phyloP scores from a whole-genome alignment of 805 yeast species.

The Yamadazyma nakazawae region DNA sequence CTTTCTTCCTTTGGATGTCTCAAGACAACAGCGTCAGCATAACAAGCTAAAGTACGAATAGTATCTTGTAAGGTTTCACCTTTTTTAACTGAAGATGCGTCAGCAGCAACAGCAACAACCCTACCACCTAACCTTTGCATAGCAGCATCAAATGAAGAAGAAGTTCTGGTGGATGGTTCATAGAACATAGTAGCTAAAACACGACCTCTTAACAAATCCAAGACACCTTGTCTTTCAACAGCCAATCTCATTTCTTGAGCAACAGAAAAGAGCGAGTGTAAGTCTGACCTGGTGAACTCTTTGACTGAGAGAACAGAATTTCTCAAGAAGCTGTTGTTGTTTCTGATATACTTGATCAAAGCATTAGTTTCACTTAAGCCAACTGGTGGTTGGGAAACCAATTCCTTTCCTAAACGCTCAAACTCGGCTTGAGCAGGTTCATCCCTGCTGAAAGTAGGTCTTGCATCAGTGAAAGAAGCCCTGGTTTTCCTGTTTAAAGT shows the following conservation, averaged over 20 bases:
- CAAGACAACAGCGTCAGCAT: conserved; percentile 93
- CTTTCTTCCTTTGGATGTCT: conserved; percentile 94
- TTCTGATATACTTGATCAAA: conserved; percentile 69
- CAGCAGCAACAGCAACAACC: conserved; percentile 81
- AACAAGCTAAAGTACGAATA: conserved; percentile 88
- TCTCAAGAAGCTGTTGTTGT: conserved; percentile 86
- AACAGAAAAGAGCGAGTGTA: conserved; percentile 90
- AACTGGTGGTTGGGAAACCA: conserved; percentile 69
- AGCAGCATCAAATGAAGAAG: conserved; percentile 97
- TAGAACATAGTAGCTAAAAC: conserved; percentile 92
- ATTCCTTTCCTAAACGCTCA: conserved; percentile 55
- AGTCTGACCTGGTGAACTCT: conserved; percentile 81
- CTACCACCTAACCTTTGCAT: conserved; percentile 99
- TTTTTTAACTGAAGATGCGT: conserved; percentile 91
- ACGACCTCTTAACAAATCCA: conserved; percentile 87
- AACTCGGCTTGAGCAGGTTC: conserved; percentile 41
- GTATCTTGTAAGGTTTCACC: conserved; percentile 99
- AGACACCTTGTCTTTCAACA: conserved; percentile 93
- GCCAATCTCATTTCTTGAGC: conserved; percentile 98
- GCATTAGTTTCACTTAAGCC: conserved; percentile 77
- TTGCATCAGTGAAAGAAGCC: conserved; percentile 31
- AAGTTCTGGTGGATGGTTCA: conserved; percentile 97
- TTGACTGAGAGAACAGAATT: conserved; percentile 84
- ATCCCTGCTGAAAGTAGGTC: conserved; percentile 38
- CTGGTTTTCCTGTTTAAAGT: conserved; percentile 34